Base-by-base conservation (phyloP, 2,329 filamentous ascomycete genomes). In the Knufia petricola region DNA sequence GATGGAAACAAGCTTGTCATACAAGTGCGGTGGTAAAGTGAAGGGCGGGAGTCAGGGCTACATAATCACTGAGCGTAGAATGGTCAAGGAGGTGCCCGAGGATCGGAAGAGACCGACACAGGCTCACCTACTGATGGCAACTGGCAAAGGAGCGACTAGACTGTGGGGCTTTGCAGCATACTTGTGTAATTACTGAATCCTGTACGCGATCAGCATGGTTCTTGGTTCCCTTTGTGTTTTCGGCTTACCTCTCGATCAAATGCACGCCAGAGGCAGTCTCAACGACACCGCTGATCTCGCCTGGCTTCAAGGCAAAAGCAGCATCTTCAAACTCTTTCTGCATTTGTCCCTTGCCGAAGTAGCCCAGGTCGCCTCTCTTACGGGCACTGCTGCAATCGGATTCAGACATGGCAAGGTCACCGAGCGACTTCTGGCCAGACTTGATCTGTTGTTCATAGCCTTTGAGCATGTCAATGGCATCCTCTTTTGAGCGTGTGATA, bases 271-370 rank as follows among this genome's bases (percentile, higher is more conserved):
- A 95, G 43, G 88, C 89, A 32, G 92, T 95, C 68, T 95, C 85
- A 10, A 96, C 84, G 31, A 95, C 75, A 40, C 77, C 75, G 68
- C 89, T 95, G 62, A 96, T 81, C 68, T 95, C 79, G 28, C 88
- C 89, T 1, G 84, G 82, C 66, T 89, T 78, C 48, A 98, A 74
- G n/a, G 78, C 82, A 69, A 98, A 98, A 1, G 92, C 85, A 3
- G 89, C 89, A 49, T 95, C 87, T 70, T 98, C 92, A 63, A 98
- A 98, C 69, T 95, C 90, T 72, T 89, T 90, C 66, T 98, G 92
- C 92, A 98, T 98, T 62, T 96, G 90, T 23, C 88, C 87, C 60
- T 78, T 82, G 49, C 87, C 89, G 66, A 98, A 98, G 68, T 89
- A 95, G 17, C 92, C 92, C 71, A 98, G 71, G 65, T 98, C 92